Percentiles rank a stretch among this genome's conserved stretches.
These are phyloP conservation scores for Acacia crassicarpa DNA, from an alignment of 306 rosid genomes.

Conservation along the genomic window DNA sequence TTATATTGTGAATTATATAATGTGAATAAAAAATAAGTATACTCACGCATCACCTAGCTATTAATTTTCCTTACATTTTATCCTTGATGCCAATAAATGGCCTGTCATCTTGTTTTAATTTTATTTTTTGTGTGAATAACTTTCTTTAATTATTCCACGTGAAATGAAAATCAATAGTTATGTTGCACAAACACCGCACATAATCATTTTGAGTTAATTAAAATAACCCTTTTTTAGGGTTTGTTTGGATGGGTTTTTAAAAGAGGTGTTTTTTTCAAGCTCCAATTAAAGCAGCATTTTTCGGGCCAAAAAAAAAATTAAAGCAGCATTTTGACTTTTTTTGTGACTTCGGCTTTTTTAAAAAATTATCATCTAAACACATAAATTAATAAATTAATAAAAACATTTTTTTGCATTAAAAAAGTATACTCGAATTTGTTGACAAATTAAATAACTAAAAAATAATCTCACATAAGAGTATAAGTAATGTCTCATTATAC, in stretches of 20 bases:
- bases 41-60: not conserved
- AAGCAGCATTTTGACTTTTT: not conserved
- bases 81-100: not conserved
- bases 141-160: conserved; percentile 4
- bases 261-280: not conserved
- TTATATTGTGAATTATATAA: not conserved
- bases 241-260: not conserved
- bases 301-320: not conserved
- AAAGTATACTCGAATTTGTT: not conserved
- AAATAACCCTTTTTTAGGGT: not conserved
- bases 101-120: not conserved
- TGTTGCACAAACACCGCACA: not conserved
- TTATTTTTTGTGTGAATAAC: not conserved
- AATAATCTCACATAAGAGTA: not conserved
- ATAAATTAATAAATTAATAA: no score
- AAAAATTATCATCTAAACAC: no score
- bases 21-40: not conserved
- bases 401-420: no score
- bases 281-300: not conserved
- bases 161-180: not conserved
- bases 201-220: not conserved
- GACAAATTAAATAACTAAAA: not conserved
- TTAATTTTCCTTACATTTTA: not conserved
- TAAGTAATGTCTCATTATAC: not conserved
- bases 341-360: no score